phyloP scores from a whole-genome alignment of 2,329 filamentous ascomycete genomes.

The Cephalotrichum gorgonifer region DNA sequence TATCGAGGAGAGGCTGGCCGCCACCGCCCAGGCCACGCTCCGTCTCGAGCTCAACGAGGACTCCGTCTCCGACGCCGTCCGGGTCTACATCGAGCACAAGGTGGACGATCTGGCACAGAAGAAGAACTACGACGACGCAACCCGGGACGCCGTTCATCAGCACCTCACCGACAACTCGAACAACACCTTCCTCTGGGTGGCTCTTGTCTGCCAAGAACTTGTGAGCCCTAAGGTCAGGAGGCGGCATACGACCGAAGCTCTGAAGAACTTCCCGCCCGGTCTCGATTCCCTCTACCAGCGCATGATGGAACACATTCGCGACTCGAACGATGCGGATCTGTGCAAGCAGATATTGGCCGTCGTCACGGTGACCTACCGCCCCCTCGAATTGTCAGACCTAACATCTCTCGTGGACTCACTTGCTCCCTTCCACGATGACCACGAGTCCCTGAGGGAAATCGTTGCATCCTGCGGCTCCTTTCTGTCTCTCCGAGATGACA shows the following conservation, averaged over 20 bases:
- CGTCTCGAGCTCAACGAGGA: constrained; percentile 18
- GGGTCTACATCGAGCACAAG: constrained; percentile 21
- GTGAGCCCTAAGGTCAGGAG: constrained; percentile 2
- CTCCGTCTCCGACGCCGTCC: constrained; percentile 20
- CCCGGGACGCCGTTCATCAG: constrained; percentile 1
- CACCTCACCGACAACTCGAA: constrained; percentile 20
- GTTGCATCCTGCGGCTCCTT: constrained; percentile 24
- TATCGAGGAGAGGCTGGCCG: constrained; percentile 18
- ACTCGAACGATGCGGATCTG: constrained; percentile 15
- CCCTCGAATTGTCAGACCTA: constrained; percentile 25
- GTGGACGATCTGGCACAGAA: constrained; percentile 13
- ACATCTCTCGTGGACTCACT: constrained; percentile 10
- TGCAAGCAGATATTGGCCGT: constrained; percentile 23
- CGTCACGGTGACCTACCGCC: constrained; percentile 19
- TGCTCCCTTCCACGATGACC: constrained; percentile 5
- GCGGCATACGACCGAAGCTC: constrained; percentile 5
- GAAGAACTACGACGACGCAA: neutral
- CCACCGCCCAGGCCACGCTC: constrained; percentile 9
- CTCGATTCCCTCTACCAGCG: constrained; percentile 24
- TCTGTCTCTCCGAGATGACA: constrained; percentile 18
- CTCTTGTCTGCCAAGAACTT: constrained; percentile 10
- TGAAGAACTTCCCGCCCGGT: constrained; percentile 19
- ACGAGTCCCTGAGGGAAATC: constrained; percentile 14
- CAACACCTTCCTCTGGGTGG: constrained; percentile 28
- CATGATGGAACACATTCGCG: constrained; percentile 24